Conservation (phyloP, 306 rosid genomes). For the Malus domestica region DNA sequence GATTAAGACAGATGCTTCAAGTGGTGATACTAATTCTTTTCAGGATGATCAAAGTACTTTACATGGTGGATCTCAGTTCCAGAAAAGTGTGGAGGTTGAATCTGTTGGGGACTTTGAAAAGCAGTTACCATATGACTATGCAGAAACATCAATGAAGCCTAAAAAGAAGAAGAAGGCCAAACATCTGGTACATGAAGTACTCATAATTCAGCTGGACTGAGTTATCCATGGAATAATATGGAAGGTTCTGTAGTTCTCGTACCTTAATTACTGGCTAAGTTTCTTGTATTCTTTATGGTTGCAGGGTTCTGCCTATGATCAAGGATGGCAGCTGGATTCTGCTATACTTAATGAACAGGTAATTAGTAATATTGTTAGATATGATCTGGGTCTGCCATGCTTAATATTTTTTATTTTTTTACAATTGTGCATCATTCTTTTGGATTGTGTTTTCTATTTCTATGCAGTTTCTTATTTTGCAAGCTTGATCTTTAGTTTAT, state of each 20-base stretch:
- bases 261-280: conserved; percentile 15
- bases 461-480: background rate
- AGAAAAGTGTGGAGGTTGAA: conserved; percentile 87
- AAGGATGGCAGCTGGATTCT: conserved; percentile 85
- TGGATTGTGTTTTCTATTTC: background rate
- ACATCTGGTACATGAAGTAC: conserved; percentile 50
- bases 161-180: conserved; percentile 93
- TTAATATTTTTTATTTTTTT: background rate
- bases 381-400: background rate
- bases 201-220: conserved; percentile 13
- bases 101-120: conserved; percentile 78
- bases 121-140: conserved; percentile 67
- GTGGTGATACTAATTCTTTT: conserved; percentile 96
- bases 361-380: conserved; percentile 1
- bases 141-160: conserved; percentile 82
- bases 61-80: conserved; percentile 70
- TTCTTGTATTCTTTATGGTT: conserved; percentile 23
- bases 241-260: conserved; percentile 6
- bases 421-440: background rate
- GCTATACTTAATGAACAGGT: conserved; percentile 65
- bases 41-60: conserved; percentile 93
- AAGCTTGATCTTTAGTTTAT: background rate
- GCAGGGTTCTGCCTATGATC: conserved; percentile 79
- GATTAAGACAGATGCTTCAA: conserved; percentile 88
- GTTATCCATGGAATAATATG: conserved; percentile 5